phyloP scores from a whole-genome alignment of 805 yeast genomes.

The Candida sonorensis region DNA sequence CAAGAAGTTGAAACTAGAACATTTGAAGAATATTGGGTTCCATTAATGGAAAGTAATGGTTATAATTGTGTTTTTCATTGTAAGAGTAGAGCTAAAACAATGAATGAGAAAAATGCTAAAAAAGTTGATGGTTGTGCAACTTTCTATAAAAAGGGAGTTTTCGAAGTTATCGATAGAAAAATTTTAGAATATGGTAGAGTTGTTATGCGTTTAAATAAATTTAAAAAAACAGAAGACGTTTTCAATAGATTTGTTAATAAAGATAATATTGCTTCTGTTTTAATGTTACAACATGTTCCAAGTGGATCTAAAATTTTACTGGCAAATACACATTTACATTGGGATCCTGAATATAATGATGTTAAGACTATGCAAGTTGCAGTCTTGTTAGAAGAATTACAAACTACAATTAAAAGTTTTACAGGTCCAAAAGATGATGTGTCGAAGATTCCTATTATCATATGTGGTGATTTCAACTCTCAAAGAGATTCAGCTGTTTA shows the following conservation, averaged over 20 bases:
- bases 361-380: constrained; percentile 96
- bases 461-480: constrained; percentile 96
- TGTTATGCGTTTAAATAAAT: constrained; percentile 75
- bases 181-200: constrained; percentile 77
- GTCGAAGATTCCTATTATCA: constrained; percentile 59
- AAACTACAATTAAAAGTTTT: constrained; percentile 46
- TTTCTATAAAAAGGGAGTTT: constrained; percentile 65
- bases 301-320: constrained; percentile 69
- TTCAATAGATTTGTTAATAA: constrained; percentile 94
- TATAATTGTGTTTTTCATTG: constrained; percentile 78
- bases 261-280: constrained; percentile 82
- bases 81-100: constrained; percentile 88
- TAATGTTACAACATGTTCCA: constrained; percentile 63
- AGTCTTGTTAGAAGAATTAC: constrained; percentile 81
- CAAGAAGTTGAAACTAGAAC: constrained; percentile 93
- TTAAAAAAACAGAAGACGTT: constrained; percentile 88
- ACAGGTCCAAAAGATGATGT: constrained; percentile 24
- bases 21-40: constrained; percentile 81
- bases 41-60: constrained; percentile 63
- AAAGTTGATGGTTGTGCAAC: constrained; percentile 99
- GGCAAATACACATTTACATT: constrained; percentile 91
- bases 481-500: constrained; percentile 84
- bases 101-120: constrained; percentile 71
- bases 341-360: constrained; percentile 97
- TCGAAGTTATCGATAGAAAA: constrained; percentile 63